Percentiles rank a stretch among this genome's conserved stretches.
Conservation (phyloP, 1,139 yeast species). For the Suhomyces ambrosiae region DNA sequence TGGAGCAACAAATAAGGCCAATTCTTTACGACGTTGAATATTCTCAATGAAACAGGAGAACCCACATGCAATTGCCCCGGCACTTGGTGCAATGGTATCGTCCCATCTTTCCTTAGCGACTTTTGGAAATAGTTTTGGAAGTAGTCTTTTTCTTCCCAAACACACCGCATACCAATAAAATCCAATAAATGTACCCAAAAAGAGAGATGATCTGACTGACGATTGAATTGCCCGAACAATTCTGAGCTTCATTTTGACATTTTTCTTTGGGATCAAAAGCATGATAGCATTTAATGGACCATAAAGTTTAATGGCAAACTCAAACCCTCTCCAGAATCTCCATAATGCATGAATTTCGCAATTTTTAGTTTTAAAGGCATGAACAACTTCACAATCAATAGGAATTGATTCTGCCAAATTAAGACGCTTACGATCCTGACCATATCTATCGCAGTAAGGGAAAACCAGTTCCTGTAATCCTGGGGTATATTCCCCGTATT, state of each 20-base stretch:
- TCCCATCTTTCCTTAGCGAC: slow-evolving; percentile 33
- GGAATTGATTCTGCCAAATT: slow-evolving; percentile 26
- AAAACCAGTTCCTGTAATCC: slow-evolving; percentile 22
- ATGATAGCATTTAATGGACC: slow-evolving; percentile 35
- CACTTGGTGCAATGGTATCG: slow-evolving; percentile 31
- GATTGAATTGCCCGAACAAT: slow-evolving; percentile 27
- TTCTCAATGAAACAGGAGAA: slow-evolving; percentile 38
- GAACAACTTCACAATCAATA: slow-evolving; percentile 34
- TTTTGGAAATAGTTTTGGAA: slow-evolving; percentile 34
- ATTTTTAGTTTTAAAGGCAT: slow-evolving; percentile 34
- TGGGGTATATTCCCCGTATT: slow-evolving; percentile 31
- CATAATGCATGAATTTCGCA: slow-evolving; percentile 44
- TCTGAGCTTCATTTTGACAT: slow-evolving; percentile 19
- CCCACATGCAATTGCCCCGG: slow-evolving; percentile 37
- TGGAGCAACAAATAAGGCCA: slow-evolving; percentile 44
- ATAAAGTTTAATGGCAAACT: slow-evolving; percentile 37
- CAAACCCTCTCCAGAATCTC: slow-evolving; percentile 39
- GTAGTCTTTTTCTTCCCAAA: slow-evolving; percentile 32
- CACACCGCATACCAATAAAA: slow-evolving; percentile 44
- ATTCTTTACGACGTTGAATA: slow-evolving; percentile 39
- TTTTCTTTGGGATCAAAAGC: slow-evolving; percentile 31
- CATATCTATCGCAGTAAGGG: slow-evolving; percentile 30
- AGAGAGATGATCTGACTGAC: slow-evolving; percentile 34
- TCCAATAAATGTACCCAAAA: slow-evolving; percentile 36
- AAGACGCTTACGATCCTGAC: slow-evolving; percentile 28